phyloP scores from a whole-genome alignment of 2,329 filamentous ascomycete genomes.

The Thelonectria blattea region DNA sequence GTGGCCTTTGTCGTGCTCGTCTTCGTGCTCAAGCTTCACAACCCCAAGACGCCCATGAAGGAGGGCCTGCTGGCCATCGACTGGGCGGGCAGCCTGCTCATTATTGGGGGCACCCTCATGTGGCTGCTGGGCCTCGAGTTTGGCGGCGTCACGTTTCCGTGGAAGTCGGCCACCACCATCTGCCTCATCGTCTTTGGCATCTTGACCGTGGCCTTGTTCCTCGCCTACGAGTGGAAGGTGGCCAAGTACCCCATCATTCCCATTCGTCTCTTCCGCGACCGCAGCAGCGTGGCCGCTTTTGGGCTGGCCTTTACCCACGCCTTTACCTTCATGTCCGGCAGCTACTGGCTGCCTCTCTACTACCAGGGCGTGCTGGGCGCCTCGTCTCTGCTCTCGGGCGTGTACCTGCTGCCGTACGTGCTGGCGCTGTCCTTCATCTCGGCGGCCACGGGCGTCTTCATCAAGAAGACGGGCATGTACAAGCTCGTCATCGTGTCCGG shows the following conservation, averaged over 20 bases:
- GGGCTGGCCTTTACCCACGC: constrained; percentile 74
- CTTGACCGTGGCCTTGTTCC: constrained; percentile 68
- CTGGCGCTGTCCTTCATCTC: constrained; percentile 70
- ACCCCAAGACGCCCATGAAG: constrained; percentile 66
- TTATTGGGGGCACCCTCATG: constrained; percentile 84
- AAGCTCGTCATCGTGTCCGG: constrained; percentile 65
- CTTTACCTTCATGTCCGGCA: constrained; percentile 76
- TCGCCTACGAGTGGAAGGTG: constrained; percentile 73
- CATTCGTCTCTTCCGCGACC: constrained; percentile 68
- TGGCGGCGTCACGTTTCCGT: constrained; percentile 77
- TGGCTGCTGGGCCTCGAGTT: constrained; percentile 85
- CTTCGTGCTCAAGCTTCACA: constrained; percentile 72
- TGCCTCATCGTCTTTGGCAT: constrained; percentile 79
- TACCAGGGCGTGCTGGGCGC: constrained; percentile 78
- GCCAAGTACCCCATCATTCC: constrained; percentile 83
- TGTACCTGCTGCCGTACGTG: constrained; percentile 75
- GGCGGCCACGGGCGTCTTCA: constrained; percentile 60
- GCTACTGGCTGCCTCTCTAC: constrained; percentile 85
- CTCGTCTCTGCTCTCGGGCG: constrained; percentile 72
- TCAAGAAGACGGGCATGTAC: constrained; percentile 71
- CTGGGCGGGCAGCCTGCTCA: constrained; percentile 60
- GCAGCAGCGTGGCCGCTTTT: constrained; percentile 70
- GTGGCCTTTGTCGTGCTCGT: constrained; percentile 57
- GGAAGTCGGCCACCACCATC: constrained; percentile 76
- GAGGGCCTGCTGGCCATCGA: constrained; percentile 69